Evolutionary conservation across 768 basidiomycete species (phyloP), one percentile per base, ranked within the genome.

Genomic region (Naganishia randhawae): DNA sequence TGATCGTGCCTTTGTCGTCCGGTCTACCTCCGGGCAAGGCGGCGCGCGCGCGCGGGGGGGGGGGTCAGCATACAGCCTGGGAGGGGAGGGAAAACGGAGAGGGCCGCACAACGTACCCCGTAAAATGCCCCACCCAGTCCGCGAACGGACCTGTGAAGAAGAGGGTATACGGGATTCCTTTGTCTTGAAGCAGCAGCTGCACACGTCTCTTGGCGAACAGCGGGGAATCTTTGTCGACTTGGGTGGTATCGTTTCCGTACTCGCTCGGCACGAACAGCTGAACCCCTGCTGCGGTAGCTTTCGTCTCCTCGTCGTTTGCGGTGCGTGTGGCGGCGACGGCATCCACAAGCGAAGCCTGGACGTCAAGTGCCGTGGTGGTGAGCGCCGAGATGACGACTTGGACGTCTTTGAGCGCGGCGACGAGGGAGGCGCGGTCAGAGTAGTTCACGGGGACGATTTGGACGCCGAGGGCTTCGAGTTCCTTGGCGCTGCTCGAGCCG

Each of bases 251-350:
- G 69, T 63, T 67, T 19, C 69, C 69, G 25, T 51, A 71, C 42
- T 71, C 69, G 25, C 69, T 71, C 25, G 66, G 66, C 1, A 67
- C 66, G 53, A 67, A 67, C 53, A 67, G 25, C 37, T 67, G 48
- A 41, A 62, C 32, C 6, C 55, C 53, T 27, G 66, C 51, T 22
- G 10, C 33, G 33, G 52, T 66, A 31, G 22, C 25, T 32, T 22
- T 55, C 37, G n/a, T n/a, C n/a, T n/a, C n/a, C n/a, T n/a, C n/a
- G n/a, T n/a, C n/a, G n/a, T n/a, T n/a, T n/a, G n/a, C n/a, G n/a
- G n/a, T n/a, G n/a, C n/a, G n/a, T n/a, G 31, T 16, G 3, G 32
- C 33, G 1, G 54, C 54, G 1, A 22, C 65, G 4, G 66, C 66
- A 3, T 67, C 33, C 0, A 39, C 55, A 11, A 67, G 31, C 11